A percentile compares a stretch with the other conserved stretches of the same genome.
Evolutionary conservation across 2,329 filamentous ascomycete species (phyloP).

Genomic region (Arthrinium puccinioides): DNA sequence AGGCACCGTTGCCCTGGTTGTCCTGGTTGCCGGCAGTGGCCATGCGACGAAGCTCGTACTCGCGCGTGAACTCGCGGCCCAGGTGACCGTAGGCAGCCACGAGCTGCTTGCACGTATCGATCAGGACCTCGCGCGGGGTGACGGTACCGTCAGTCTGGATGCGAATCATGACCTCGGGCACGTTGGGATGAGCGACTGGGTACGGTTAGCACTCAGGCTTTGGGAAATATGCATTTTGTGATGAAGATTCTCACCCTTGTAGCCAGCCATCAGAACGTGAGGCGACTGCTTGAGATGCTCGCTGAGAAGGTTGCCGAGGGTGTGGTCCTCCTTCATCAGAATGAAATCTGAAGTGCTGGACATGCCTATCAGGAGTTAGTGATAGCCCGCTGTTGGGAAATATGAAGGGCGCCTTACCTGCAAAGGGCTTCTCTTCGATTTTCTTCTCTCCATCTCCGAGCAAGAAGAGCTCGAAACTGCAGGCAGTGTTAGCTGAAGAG

Average conservation of each 20-base stretch:
- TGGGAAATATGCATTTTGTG: too few relatives aligned
- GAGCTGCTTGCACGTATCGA: constrained; percentile 73
- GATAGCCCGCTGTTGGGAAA: not conserved
- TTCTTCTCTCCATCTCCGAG: constrained; percentile 80
- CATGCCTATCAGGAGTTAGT: constrained; percentile 56
- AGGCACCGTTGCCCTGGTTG: constrained; percentile 20
- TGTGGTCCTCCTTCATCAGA: constrained; percentile 95
- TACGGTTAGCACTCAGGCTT: constrained; percentile 9
- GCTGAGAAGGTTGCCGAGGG: constrained; percentile 81
- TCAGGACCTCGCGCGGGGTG: constrained; percentile 81
- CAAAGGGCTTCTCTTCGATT: constrained; percentile 80
- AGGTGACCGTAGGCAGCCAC: constrained; percentile 75
- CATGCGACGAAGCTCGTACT: constrained; percentile 85
- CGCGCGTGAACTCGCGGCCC: constrained; percentile 83
- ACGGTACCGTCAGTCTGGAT: constrained; percentile 87
- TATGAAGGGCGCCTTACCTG: constrained; percentile 54
- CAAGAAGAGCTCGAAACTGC: constrained; percentile 88
- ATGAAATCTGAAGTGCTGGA: constrained; percentile 94
- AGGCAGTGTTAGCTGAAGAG: constrained; percentile 11
- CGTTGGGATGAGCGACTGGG: constrained; percentile 51
- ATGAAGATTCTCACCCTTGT: constrained; percentile 63
- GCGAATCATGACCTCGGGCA: constrained; percentile 60
- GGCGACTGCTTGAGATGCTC: constrained; percentile 78
- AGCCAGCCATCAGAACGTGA: constrained; percentile 84
- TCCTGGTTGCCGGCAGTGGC: constrained; percentile 57